A percentile compares a stretch with the other conserved stretches of the same genome.
Evolutionary conservation across 805 yeast genomes (phyloP).

Genomic region (Starmerella roubikii): DNA sequence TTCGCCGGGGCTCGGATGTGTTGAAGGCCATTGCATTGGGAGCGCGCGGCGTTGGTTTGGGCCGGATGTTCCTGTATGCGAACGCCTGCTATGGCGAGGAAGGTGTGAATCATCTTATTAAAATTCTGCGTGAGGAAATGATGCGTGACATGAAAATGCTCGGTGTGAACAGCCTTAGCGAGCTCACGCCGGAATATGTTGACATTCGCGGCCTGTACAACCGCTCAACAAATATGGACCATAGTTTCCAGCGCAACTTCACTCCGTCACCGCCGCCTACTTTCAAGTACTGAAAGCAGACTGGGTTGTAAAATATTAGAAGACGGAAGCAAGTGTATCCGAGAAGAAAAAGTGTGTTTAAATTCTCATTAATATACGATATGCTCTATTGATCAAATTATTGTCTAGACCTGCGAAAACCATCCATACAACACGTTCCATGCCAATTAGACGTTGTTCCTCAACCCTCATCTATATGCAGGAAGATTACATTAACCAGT

Average conservation of each 20-base stretch:
- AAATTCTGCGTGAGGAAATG: slow-evolving; percentile 53
- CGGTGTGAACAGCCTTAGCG: slow-evolving; percentile 53
- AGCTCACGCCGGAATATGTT: slow-evolving; percentile 47
- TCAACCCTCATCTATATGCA: no score
- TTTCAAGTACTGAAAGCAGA: neutral
- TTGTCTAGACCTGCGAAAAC: no score
- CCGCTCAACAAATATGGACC: slow-evolving; percentile 12
- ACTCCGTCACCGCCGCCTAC: slow-evolving; percentile 10
- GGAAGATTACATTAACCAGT: no score
- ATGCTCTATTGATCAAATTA: no score
- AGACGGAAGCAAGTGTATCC: no score
- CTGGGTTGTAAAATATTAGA: no score
- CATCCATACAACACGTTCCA: no score
- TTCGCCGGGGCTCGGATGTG: slow-evolving; percentile 61
- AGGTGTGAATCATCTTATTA: slow-evolving; percentile 54
- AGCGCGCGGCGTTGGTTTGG: slow-evolving; percentile 62
- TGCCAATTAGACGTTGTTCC: no score
- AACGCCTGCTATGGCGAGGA: slow-evolving; percentile 65
- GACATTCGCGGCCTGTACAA: slow-evolving; percentile 39
- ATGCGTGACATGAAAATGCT: slow-evolving; percentile 64
- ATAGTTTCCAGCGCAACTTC: slow-evolving; percentile 9
- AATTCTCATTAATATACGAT: no score
- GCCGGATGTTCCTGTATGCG: slow-evolving; percentile 63
- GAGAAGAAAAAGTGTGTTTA: no score
- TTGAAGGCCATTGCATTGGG: slow-evolving; percentile 64